Percentiles rank a stretch among this genome's conserved stretches.
Conservation (phyloP, 192 early-diverging fungal species). For the Dissophora ornata region DNA sequence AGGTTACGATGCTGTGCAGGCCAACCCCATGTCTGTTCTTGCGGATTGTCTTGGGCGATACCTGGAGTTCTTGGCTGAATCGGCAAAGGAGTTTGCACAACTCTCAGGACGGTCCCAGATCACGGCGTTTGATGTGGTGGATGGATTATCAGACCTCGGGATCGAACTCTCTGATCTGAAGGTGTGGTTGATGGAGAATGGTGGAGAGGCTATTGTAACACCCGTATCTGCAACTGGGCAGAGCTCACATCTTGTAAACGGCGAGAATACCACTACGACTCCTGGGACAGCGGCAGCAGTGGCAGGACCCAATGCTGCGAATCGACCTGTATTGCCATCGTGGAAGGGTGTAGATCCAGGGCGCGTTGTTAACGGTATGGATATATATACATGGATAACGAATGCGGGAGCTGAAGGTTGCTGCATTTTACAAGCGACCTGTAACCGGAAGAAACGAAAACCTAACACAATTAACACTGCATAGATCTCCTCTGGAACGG, state of each 20-base stretch:
- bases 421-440: too few species aligned
- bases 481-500: slow-evolving; percentile 40
- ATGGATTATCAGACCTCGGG: slow-evolving; percentile 56
- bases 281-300: neutral
- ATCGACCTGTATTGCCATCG: slow-evolving; percentile 39
- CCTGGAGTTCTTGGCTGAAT: slow-evolving; percentile 57
- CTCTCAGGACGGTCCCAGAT: slow-evolving; percentile 57
- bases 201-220: slow-evolving; percentile 42
- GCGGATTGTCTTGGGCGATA: slow-evolving; percentile 66
- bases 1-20: slow-evolving; percentile 64
- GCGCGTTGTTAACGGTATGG: slow-evolving; percentile 56
- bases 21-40: slow-evolving; percentile 55
- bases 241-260: neutral
- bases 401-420: too few species aligned
- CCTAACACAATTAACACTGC: neutral
- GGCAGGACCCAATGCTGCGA: slow-evolving; percentile 1
- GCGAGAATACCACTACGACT: neutral
- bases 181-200: slow-evolving; percentile 60
- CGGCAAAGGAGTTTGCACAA: slow-evolving; percentile 59
- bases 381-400: neutral
- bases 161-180: slow-evolving; percentile 54
- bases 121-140: slow-evolving; percentile 56
- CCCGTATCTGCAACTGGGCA: neutral
- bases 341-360: slow-evolving; percentile 64
- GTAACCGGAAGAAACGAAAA: too few species aligned